Evolutionary conservation across 441 rosid species (phyloP).

Genomic region (Bruguiera hainesii): DNA sequence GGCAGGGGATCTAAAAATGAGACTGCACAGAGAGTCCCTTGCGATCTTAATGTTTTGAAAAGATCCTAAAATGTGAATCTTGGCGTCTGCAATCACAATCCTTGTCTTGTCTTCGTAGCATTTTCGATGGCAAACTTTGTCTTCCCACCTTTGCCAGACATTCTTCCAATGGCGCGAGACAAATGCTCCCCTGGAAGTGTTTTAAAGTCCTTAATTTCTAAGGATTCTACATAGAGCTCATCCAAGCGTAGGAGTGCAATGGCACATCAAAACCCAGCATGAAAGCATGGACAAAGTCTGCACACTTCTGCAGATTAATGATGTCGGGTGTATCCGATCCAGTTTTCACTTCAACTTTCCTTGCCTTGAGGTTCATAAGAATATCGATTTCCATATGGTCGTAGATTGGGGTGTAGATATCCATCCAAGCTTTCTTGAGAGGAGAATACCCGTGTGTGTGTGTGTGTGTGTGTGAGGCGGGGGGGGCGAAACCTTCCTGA

Average conservation of each 20-base stretch:
- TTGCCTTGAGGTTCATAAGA: conserved; percentile 72
- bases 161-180: conserved; percentile 72
- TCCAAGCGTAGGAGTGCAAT: conserved; percentile 68
- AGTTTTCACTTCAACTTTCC: conserved; percentile 76
- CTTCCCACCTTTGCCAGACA: conserved; percentile 86
- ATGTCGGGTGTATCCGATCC: conserved; percentile 68
- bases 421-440: conserved; percentile 82
- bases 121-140: conserved; percentile 84
- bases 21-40: conserved; percentile 76
- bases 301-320: conserved; percentile 62
- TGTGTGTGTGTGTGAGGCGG: conserved; percentile 26
- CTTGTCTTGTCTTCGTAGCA: conserved; percentile 73
- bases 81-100: conserved; percentile 78
- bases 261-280: conserved; percentile 89
- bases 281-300: conserved; percentile 81
- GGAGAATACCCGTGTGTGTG: conserved; percentile 71
- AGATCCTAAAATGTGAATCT: conserved; percentile 74
- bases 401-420: conserved; percentile 60
- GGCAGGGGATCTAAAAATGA: conserved; percentile 81
- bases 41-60: conserved; percentile 74
- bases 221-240: conserved; percentile 80
- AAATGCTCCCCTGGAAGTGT: conserved; percentile 75
- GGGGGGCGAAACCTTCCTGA: conserved; percentile 61
- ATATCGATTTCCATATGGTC: conserved; percentile 83
- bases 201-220: conserved; percentile 87